Percentiles rank a stretch among this genome's conserved stretches.
Conservation (phyloP, 1,284 basidiomycete genomes). For the Ceratobasidium sp. region DNA sequence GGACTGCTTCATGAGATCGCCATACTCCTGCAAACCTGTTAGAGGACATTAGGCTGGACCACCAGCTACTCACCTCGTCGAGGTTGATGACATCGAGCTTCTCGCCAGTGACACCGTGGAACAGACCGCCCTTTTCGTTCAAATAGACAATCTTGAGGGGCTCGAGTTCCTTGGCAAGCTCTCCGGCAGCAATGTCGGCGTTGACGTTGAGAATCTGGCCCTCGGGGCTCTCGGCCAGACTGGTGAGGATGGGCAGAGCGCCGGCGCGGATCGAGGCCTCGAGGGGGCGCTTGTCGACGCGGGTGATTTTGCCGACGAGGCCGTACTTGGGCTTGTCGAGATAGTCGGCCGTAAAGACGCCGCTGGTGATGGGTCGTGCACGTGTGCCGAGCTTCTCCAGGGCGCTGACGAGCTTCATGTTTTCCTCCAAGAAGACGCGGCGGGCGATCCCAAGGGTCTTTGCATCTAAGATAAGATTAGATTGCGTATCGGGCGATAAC, state of each 20-base stretch:
- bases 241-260: conserved; percentile 90
- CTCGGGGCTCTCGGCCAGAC: conserved; percentile 86
- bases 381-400: conserved; percentile 92
- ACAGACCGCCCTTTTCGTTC: conserved; percentile 98
- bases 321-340: conserved; percentile 93
- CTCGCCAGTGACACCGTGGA: conserved; percentile 95
- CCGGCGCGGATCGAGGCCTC: conserved; percentile 94
- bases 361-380: conserved; percentile 93
- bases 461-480: conserved; percentile 58
- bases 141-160: conserved; percentile 99
- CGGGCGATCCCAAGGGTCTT: conserved; percentile 92
- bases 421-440: conserved; percentile 95
- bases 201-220: conserved; percentile 98
- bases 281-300: conserved; percentile 91
- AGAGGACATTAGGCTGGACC: conserved; percentile 33
- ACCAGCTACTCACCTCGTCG: conserved; percentile 90
- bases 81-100: conserved; percentile 96
- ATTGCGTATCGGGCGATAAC: neutral
- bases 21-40: conserved; percentile 76
- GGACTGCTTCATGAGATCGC: conserved; percentile 95
- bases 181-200: conserved; percentile 94
- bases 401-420: conserved; percentile 88
- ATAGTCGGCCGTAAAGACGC: conserved; percentile 94
- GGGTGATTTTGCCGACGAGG: conserved; percentile 92
- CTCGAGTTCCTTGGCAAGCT: conserved; percentile 94